Base-by-base conservation (phyloP, 495 filamentous ascomycete species). In the Penicillium steckii region DNA sequence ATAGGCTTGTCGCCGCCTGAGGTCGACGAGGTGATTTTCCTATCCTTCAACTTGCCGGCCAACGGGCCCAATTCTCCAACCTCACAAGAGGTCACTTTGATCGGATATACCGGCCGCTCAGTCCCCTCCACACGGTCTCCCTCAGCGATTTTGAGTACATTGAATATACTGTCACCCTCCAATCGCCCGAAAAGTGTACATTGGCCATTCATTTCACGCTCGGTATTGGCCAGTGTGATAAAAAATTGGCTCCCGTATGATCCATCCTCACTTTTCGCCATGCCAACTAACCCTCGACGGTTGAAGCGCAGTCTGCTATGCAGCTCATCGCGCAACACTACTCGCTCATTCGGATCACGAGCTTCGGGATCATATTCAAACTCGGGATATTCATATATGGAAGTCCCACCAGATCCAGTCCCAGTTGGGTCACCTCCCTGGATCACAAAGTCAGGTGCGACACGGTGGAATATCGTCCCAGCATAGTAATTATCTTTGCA, bases 181-280 rank as follows among this genome's bases (percentile, higher is more conserved):
- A 99, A 78, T 48, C 95, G 80, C 38, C 94, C 94, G 73, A 99
- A 97, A 60, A 97, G 75, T 3, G 94, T 97, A 65, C 96, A 95
- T 82, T 89, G 86, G 50, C 87, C 88, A 43, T 85, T 87, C 68
- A 99, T 62, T 72, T 97, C 92, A 26, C 87, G 82, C 46, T 89
- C 86, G 46, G 87, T 87, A 24, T 79, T 85, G 43, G 74, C 85
- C 38, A 99, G 75, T 2, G 94, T 97, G 46, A 99, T 81, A 70
- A 99, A 99, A 75, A 97, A 97, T 74, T 99, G 94, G 69, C 90
- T 95, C 35, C 89, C 88, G 70, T 96, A 95, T 24, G 86, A 85
- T 12, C 78, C 77, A 55, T 81, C 78, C 58, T 76, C 77, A 56
- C 92, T 82, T 56, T 88, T 87, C 8, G 95, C 94, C 93, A 97